These are phyloP conservation scores for Adansonia gregorii DNA, from an alignment of 441 rosid species.

Conservation along the genomic window DNA sequence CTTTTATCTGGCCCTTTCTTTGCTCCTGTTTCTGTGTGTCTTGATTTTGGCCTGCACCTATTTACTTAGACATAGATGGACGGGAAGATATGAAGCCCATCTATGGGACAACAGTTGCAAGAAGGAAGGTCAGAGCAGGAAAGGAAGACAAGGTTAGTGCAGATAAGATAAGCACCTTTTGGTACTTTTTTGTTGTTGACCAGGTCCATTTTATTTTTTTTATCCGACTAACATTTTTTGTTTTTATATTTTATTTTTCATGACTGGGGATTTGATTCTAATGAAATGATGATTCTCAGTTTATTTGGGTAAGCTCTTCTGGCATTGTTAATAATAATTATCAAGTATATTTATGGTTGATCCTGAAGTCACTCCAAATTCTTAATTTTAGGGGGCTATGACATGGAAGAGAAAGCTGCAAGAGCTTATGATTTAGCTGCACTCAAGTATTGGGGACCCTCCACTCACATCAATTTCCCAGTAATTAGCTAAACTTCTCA, in stretches of 20 bases:
- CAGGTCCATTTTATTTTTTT: constrained; percentile 25
- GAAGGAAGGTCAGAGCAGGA: constrained; percentile 99
- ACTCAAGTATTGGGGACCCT: constrained; percentile 99
- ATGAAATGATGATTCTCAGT: constrained; percentile 23
- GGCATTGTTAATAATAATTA: constrained; percentile 29
- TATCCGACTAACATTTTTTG: not conserved
- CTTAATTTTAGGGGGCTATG: constrained; percentile 29
- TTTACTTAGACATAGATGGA: constrained; percentile 84
- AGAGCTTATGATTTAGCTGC: constrained; percentile 98
- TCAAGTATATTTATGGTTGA: not conserved
- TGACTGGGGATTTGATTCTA: constrained; percentile 33
- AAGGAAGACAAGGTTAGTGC: constrained; percentile 88
- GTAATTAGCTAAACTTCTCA: constrained; percentile 42
- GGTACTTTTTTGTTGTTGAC: constrained; percentile 15
- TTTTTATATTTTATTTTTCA: constrained; percentile 16
- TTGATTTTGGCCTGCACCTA: not conserved
- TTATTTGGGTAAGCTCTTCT: constrained; percentile 18
- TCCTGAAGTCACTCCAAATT: constrained; percentile 37
- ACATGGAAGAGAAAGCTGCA: constrained; percentile 43
- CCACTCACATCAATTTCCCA: constrained; percentile 91
- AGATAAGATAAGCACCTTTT: constrained; percentile 12
- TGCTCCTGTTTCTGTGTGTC: not conserved
- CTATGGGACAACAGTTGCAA: constrained; percentile 99
- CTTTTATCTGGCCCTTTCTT: constrained; percentile 9
- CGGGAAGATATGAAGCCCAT: constrained; percentile 99